phyloP scores from a whole-genome alignment of 768 basidiomycete species.

The Pleurotus tuoliensis region DNA sequence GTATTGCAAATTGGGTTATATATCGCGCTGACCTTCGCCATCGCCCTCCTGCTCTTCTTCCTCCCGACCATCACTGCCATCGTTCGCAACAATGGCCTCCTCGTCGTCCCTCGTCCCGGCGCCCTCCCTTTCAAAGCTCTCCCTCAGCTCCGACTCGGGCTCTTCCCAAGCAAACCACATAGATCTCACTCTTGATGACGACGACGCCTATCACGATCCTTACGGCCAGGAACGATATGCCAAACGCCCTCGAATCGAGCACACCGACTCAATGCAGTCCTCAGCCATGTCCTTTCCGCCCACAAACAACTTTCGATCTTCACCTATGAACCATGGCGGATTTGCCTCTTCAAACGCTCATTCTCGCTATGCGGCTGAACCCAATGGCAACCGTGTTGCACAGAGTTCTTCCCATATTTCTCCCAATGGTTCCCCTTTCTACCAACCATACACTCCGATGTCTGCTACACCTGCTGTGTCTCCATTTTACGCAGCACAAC shows the following conservation, averaged over 20 bases:
- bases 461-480: conserved; percentile 45
- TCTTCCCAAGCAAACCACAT: conserved; percentile 51
- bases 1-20: conserved; percentile 6
- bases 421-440: conserved; percentile 10
- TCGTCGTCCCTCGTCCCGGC: conserved; percentile 26
- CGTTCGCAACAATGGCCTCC: conserved; percentile 14
- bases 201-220: conserved; percentile 32
- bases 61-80: neutral
- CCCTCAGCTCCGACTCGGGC: conserved; percentile 16
- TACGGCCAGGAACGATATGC: conserved; percentile 27
- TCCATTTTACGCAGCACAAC: conserved; percentile 23
- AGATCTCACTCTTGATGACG: conserved; percentile 71
- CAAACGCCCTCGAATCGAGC: conserved; percentile 39
- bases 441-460: conserved; percentile 34
- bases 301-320: conserved; percentile 13
- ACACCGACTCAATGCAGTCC: conserved; percentile 14
- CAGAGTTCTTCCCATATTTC: conserved; percentile 14
- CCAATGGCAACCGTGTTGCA: conserved; percentile 2
- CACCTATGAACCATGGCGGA: conserved; percentile 3
- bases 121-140: conserved; percentile 29
- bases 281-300: conserved; percentile 13
- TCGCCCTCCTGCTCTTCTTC: neutral
- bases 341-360: conserved; percentile 4
- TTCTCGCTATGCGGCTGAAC: conserved; percentile 9
- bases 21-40: conserved; percentile 1